phyloP scores from a whole-genome alignment of 2,329 filamentous ascomycete genomes.

The Calonectria pteridis region DNA sequence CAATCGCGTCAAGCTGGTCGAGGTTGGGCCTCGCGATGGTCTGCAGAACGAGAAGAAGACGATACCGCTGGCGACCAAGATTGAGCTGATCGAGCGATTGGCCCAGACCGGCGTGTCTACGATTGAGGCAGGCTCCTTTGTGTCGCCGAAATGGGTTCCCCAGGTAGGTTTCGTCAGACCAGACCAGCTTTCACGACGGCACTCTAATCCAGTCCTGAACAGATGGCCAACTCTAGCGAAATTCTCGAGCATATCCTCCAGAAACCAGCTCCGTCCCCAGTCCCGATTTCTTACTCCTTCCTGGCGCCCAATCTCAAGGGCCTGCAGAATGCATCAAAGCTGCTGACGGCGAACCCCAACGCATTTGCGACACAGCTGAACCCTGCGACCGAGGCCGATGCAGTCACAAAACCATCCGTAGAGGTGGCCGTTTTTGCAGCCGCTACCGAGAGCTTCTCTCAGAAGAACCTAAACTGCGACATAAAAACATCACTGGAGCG shows the following conservation, averaged over 20 bases:
- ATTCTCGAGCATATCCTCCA: slow-evolving; percentile 78
- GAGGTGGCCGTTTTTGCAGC: slow-evolving; percentile 86
- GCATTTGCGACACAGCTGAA: slow-evolving; percentile 65
- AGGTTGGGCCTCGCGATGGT: slow-evolving; percentile 89
- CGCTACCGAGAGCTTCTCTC: slow-evolving; percentile 84
- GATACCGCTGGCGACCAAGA: slow-evolving; percentile 79
- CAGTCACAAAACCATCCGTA: slow-evolving; percentile 62
- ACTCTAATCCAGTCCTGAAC: slow-evolving; percentile 27
- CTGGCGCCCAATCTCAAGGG: slow-evolving; percentile 84
- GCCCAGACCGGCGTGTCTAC: slow-evolving; percentile 76
- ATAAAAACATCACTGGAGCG: slow-evolving; percentile 79
- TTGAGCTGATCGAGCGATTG: slow-evolving; percentile 79
- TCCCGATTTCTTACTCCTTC: slow-evolving; percentile 80
- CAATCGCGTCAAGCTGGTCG: slow-evolving; percentile 74
- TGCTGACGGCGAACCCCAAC: slow-evolving; percentile 65
- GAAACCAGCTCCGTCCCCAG: slow-evolving; percentile 64
- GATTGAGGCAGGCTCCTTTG: slow-evolving; percentile 87
- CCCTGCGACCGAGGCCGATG: slow-evolving; percentile 50
- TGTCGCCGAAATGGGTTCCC: slow-evolving; percentile 86
- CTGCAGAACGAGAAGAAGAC: slow-evolving; percentile 84
- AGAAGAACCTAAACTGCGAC: slow-evolving; percentile 85
- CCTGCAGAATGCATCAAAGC: slow-evolving; percentile 70
- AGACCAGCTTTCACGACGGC: neutral
- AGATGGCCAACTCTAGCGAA: slow-evolving; percentile 85
- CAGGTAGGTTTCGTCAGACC: slow-evolving; percentile 65